These are phyloP conservation scores for Rhynchosporium agropyri DNA, from an alignment of 2,329 filamentous ascomycete genomes.

Conservation along the genomic window DNA sequence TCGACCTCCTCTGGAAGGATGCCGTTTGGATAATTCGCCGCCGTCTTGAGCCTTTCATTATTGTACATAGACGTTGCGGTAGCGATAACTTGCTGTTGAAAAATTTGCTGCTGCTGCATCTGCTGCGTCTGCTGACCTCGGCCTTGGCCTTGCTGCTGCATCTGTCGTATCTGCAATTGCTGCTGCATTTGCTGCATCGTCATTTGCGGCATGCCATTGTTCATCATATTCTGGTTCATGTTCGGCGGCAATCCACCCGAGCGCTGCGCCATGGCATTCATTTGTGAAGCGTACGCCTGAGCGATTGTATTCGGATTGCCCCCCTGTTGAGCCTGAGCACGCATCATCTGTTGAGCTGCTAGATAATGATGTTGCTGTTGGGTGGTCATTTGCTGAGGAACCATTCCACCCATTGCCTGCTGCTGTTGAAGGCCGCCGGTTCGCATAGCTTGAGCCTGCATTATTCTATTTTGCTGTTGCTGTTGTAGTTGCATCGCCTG, in stretches of 20 bases:
- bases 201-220: constrained; percentile 48
- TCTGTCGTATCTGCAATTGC: constrained; percentile 30
- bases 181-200: constrained; percentile 37
- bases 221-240: constrained; percentile 39
- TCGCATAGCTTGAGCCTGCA: constrained; percentile 35
- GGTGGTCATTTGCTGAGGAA: constrained; percentile 41
- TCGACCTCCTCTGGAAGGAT: constrained; percentile 29
- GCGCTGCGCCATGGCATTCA: constrained; percentile 31
- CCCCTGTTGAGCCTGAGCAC: constrained; percentile 40
- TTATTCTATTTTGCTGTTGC: no score
- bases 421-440: constrained; percentile 36
- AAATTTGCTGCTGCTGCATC: constrained; percentile 38
- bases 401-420: constrained; percentile 44
- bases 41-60: constrained; percentile 15
- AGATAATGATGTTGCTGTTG: constrained; percentile 26
- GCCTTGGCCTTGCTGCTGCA: constrained; percentile 40
- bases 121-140: constrained; percentile 29
- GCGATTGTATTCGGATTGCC: constrained; percentile 30
- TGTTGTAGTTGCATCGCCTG: no score
- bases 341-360: constrained; percentile 9
- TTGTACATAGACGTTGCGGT: constrained; percentile 14
- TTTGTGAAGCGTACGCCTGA: constrained; percentile 33
- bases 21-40: constrained; percentile 25
- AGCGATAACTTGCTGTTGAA: constrained; percentile 30
- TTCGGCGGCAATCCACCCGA: constrained; percentile 33